Evolutionary conservation across 805 yeast genomes (phyloP).

Genomic region (Kregervanrija fluxuum): DNA sequence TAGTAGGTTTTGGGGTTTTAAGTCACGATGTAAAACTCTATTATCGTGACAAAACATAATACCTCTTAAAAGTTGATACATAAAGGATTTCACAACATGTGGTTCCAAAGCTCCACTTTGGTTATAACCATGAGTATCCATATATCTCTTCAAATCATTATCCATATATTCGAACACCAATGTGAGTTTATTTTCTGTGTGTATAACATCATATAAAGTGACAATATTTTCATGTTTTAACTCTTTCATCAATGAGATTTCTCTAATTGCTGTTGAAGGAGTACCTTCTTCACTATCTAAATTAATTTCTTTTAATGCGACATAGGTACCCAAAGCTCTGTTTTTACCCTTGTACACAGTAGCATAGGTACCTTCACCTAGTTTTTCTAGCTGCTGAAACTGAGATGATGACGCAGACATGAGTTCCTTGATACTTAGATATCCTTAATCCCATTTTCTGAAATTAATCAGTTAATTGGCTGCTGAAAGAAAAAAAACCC

Average conservation of each 20-base stretch:
- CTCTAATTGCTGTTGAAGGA: slow-evolving; percentile 96
- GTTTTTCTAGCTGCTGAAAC: slow-evolving; percentile 59
- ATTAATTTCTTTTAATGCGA: slow-evolving; percentile 91
- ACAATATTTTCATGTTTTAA: slow-evolving; percentile 89
- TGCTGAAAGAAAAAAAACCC: too few species aligned
- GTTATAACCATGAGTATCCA: slow-evolving; percentile 71
- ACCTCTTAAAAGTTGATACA: slow-evolving; percentile 90
- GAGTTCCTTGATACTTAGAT: too few species aligned
- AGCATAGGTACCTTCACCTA: slow-evolving; percentile 95
- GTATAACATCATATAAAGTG: slow-evolving; percentile 89
- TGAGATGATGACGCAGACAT: slow-evolving; percentile 34
- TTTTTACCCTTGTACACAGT: slow-evolving; percentile 96
- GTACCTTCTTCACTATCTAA: slow-evolving; percentile 97
- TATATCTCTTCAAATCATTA: slow-evolving; percentile 85
- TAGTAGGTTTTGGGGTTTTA: slow-evolving; percentile 91
- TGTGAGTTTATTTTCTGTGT: slow-evolving; percentile 91
- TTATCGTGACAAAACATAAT: slow-evolving; percentile 83
- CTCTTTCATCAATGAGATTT: slow-evolving; percentile 92
- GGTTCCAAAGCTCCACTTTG: slow-evolving; percentile 64
- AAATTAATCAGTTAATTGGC: too few species aligned
- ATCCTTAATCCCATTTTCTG: too few species aligned
- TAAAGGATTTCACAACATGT: slow-evolving; percentile 75
- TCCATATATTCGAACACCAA: slow-evolving; percentile 92
- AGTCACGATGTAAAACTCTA: slow-evolving; percentile 74
- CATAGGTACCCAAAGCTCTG: slow-evolving; percentile 78